A percentile compares a stretch with the other conserved stretches of the same genome.
Conservation (phyloP, 352 stramenopile genomes). For the Pythium scleroteichum region DNA sequence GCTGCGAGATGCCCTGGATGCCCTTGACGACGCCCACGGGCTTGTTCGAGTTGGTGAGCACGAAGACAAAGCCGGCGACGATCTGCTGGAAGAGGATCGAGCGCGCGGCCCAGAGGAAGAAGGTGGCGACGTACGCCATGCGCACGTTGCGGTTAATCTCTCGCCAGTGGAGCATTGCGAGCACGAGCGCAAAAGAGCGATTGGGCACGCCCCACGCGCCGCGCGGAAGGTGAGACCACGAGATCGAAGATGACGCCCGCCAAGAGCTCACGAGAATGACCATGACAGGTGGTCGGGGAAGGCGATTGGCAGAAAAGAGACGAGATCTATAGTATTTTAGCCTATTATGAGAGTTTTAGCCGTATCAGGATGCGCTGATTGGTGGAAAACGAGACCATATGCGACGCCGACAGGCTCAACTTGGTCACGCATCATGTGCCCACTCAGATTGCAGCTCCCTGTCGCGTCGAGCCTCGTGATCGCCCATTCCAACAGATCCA, state of each 20-base stretch:
- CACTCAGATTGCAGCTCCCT: neutral
- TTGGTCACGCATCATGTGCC: neutral
- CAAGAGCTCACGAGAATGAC: conserved; percentile 13
- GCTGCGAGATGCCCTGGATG: conserved; percentile 79
- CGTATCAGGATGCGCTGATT: neutral
- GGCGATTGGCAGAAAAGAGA: conserved; percentile 17
- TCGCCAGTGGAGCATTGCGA: conserved; percentile 15
- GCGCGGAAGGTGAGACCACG: neutral
- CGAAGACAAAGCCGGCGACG: conserved; percentile 74
- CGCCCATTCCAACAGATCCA: too few species aligned
- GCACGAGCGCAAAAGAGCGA: neutral
- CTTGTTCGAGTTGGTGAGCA: conserved; percentile 72
- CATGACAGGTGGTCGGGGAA: neutral
- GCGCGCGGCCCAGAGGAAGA: conserved; percentile 75
- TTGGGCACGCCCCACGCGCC: too few species aligned
- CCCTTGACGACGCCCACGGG: conserved; percentile 81
- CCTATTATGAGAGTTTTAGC: too few species aligned
- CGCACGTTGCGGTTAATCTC: conserved; percentile 45
- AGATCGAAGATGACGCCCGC: conserved; percentile 6
- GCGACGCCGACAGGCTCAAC: too few species aligned
- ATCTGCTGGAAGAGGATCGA: conserved; percentile 84
- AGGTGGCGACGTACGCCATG: conserved; percentile 67
- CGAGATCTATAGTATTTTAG: conserved; percentile 1
- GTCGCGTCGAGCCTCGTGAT: too few species aligned
- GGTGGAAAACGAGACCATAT: too few species aligned